phyloP scores from a whole-genome alignment of 257 asterid species.

The Solanum megistacrolobum region DNA sequence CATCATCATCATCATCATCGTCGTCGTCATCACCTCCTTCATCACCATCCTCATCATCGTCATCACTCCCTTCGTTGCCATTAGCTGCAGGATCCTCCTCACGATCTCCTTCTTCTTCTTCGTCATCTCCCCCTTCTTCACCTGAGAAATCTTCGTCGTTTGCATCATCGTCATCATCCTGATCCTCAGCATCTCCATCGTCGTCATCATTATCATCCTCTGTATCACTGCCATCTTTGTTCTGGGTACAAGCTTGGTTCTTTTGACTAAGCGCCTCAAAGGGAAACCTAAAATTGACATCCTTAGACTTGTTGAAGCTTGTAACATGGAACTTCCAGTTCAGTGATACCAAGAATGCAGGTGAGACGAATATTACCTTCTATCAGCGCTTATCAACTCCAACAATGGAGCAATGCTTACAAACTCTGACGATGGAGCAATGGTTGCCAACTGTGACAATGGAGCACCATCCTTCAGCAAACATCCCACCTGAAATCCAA shows the following conservation, averaged over 20 bases:
- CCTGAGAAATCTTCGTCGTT: constrained; percentile 84
- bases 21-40: constrained; percentile 28
- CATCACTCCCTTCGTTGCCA: constrained; percentile 58
- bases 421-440: constrained; percentile 12
- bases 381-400: constrained; percentile 8
- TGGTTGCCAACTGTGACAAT: not conserved
- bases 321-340: not conserved
- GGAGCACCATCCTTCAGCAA: constrained; percentile 24
- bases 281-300: constrained; percentile 40
- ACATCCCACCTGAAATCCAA: constrained; percentile 40
- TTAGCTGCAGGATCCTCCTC: constrained; percentile 49
- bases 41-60: constrained; percentile 23
- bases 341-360: not conserved
- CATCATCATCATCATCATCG: constrained; percentile 26
- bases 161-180: constrained; percentile 58
- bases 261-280: constrained; percentile 33
- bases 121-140: constrained; percentile 62
- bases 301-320: not conserved
- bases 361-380: constrained; percentile 30
- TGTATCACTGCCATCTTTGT: constrained; percentile 56
- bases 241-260: constrained; percentile 37
- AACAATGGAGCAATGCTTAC: constrained; percentile 13
- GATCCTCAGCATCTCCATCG: constrained; percentile 35
- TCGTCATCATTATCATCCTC: constrained; percentile 76
- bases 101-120: constrained; percentile 51